phyloP scores from a whole-genome alignment of 73 alveolate genomes.

The Symbiodinium natans region DNA sequence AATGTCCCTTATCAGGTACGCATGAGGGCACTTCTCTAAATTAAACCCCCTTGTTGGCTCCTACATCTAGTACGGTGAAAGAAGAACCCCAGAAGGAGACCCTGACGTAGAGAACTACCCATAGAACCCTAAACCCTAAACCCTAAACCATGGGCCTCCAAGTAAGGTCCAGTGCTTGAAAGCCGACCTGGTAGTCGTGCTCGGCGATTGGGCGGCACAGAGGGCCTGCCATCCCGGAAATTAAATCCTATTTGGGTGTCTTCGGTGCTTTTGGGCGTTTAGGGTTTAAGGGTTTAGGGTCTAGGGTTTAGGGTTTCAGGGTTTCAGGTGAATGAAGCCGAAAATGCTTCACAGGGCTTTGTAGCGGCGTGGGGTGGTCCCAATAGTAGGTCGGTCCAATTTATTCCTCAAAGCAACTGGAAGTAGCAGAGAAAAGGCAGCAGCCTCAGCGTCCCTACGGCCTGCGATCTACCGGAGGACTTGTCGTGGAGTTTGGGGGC shows the following conservation, averaged over 20 bases:
- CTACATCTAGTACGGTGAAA: no score
- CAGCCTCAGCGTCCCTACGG: conserved; percentile 80
- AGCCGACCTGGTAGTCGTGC: conserved; percentile 74
- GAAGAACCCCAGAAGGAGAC: no score
- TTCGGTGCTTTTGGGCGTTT: neutral
- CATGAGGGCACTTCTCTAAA: no score
- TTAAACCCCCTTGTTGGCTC: no score
- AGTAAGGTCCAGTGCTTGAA: conserved; percentile 31
- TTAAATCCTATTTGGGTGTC: neutral
- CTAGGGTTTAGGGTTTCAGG: neutral
- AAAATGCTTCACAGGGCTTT: no score
- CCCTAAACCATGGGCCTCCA: neutral
- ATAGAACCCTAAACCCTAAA: neutral
- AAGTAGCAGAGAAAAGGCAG: conserved; percentile 24
- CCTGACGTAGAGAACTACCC: no score
- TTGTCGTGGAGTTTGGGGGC: neutral
- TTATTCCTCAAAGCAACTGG: no score
- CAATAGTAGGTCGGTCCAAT: no score
- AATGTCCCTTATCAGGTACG: no score
- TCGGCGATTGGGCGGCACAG: neutral
- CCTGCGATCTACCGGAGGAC: conserved; percentile 66
- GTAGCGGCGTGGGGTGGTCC: no score
- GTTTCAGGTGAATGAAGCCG: neutral
- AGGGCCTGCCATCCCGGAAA: no score
- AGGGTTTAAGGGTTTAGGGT: neutral